phyloP scores from a whole-genome alignment of 2,329 filamentous ascomycete species.

The Xylariaceae sp. region DNA sequence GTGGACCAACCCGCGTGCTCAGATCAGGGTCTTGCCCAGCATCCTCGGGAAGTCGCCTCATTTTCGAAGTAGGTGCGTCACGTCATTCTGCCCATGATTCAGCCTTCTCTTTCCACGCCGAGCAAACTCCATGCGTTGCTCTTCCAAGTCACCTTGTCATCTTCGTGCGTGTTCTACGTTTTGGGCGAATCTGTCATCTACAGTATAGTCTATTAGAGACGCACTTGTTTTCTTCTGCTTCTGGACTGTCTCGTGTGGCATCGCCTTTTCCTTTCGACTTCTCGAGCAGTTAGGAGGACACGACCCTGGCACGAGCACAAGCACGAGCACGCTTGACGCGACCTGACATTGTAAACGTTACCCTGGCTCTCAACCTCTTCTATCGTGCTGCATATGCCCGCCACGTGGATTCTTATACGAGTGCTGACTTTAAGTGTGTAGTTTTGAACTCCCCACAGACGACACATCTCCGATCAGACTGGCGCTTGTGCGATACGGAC shows the following conservation, averaged over 20 bases:
- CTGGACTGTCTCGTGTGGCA: not conserved
- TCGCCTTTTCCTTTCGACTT: not conserved
- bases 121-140: not conserved
- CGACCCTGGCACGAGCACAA: not conserved
- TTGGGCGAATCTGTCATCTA: not conserved
- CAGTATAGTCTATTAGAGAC: not conserved
- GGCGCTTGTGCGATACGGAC: slow-evolving; percentile 6
- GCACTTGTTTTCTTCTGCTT: not conserved
- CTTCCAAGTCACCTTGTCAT: not conserved
- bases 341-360: not conserved
- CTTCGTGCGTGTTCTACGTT: not conserved
- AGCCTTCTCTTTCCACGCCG: not conserved
- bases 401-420: not conserved
- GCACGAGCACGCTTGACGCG: not conserved
- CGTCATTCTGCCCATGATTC: not conserved
- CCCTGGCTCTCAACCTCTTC: not conserved
- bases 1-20: not conserved
- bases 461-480: slow-evolving; percentile 10
- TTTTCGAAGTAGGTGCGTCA: not conserved
- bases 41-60: not conserved
- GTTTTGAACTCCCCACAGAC: not conserved
- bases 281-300: not conserved
- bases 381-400: not conserved
- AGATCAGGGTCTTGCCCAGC: not conserved
- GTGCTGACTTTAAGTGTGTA: slow-evolving; percentile 2